phyloP scores from a whole-genome alignment of 495 filamentous ascomycete genomes.

The Hyaloscypha variabilis region DNA sequence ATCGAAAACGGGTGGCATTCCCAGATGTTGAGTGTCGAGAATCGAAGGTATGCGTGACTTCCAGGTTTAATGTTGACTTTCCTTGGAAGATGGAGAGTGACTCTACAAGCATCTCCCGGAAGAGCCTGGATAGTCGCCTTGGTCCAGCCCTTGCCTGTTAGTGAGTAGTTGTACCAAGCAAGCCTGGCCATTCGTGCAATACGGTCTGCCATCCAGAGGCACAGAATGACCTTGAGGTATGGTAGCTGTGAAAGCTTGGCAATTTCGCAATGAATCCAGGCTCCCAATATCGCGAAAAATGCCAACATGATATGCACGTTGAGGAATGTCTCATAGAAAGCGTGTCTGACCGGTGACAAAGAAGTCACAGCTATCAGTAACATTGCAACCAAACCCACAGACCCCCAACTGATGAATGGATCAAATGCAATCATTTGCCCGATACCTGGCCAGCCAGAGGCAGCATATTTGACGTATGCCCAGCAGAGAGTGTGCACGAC shows the following conservation, averaged over 20 bases:
- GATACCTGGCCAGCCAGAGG: slow-evolving; percentile 64
- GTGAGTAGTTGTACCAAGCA: slow-evolving; percentile 65
- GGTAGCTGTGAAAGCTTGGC: slow-evolving; percentile 63
- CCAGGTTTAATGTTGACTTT: slow-evolving; percentile 80
- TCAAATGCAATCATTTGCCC: slow-evolving; percentile 46
- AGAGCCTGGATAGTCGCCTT: slow-evolving; percentile 75
- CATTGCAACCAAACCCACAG: slow-evolving; percentile 56
- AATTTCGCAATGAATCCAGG: slow-evolving; percentile 73
- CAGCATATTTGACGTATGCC: slow-evolving; percentile 68
- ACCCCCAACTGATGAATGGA: slow-evolving; percentile 58
- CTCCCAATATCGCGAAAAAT: slow-evolving; percentile 58
- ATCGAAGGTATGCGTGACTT: slow-evolving; percentile 86
- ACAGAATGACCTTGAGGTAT: slow-evolving; percentile 68
- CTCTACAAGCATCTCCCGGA: slow-evolving; percentile 78
- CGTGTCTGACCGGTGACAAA: slow-evolving; percentile 79
- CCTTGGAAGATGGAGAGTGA: slow-evolving; percentile 79
- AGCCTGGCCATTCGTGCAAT: slow-evolving; percentile 67
- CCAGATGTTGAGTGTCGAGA: slow-evolving; percentile 74
- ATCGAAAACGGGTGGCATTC: slow-evolving; percentile 94
- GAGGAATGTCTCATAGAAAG: slow-evolving; percentile 95
- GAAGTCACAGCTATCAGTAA: slow-evolving; percentile 63
- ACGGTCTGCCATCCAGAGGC: slow-evolving; percentile 80
- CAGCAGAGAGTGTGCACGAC: slow-evolving; percentile 77
- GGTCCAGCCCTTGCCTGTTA: slow-evolving; percentile 56
- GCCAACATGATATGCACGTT: slow-evolving; percentile 77